Conservation (phyloP, 75 land plant species). For the Picea glauca region DNA sequence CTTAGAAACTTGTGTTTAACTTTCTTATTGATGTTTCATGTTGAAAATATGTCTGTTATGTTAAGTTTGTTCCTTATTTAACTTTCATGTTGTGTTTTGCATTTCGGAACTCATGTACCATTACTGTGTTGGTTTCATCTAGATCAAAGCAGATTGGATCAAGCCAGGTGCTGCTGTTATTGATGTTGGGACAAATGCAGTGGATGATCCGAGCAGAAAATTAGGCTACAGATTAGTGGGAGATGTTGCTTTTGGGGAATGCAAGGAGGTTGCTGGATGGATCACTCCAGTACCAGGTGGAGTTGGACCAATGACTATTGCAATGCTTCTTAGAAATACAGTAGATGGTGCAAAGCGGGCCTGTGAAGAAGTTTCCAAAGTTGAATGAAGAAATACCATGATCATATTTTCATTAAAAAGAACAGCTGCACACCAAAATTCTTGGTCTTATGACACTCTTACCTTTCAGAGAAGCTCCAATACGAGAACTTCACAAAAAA, state of each 20-base stretch:
- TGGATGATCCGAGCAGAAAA: conserved; percentile 67
- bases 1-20: no score
- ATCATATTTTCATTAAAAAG: no score
- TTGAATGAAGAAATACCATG: neutral
- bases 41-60: no score
- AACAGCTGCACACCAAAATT: neutral
- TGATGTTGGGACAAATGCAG: conserved; percentile 70
- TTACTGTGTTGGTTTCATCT: conserved; percentile 3
- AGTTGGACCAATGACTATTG: conserved; percentile 90
- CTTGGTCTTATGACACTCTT: neutral
- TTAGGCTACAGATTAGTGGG: conserved; percentile 76
- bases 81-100: neutral
- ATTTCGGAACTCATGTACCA: neutral
- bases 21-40: no score
- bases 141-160: conserved; percentile 87
- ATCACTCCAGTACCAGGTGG: conserved; percentile 89
- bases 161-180: conserved; percentile 81
- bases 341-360: conserved; percentile 62
- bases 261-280: conserved; percentile 71
- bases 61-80: no score
- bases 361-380: neutral
- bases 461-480: neutral
- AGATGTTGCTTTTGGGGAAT: conserved; percentile 76
- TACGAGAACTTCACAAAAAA: neutral
- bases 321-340: conserved; percentile 80